Percentiles rank a stretch among this genome's conserved stretches.
Evolutionary conservation across 345 rosid species (phyloP).

Genomic region (Ricinus communis): DNA sequence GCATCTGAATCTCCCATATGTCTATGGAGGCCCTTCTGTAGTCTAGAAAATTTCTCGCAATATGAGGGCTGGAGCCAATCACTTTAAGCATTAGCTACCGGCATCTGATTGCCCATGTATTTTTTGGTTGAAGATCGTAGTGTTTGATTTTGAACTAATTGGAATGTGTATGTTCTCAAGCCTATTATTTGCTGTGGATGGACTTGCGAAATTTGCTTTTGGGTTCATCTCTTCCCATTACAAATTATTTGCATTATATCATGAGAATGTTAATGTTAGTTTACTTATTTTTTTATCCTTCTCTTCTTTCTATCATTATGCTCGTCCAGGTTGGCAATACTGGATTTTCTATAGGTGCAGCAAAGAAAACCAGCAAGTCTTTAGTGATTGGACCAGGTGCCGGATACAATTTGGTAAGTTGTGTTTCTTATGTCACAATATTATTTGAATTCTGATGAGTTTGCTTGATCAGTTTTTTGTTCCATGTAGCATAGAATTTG

Average conservation of each 20-base stretch:
- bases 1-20: not conserved
- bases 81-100: no score
- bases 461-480: no score
- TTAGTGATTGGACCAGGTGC: slow-evolving; percentile 87
- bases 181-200: not conserved
- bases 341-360: slow-evolving; percentile 76
- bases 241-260: not conserved
- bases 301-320: not conserved
- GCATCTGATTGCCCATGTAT: not conserved
- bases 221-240: not conserved
- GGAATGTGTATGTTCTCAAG: no score
- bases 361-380: slow-evolving; percentile 58
- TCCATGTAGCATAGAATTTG: no score
- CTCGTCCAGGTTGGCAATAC: slow-evolving; percentile 53
- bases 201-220: not conserved
- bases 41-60: not conserved
- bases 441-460: no score
- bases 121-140: no score
- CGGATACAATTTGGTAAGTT: slow-evolving; percentile 84
- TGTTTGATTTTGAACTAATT: no score
- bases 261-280: not conserved
- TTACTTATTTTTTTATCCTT: not conserved
- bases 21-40: not conserved
- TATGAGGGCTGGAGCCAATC: no score
- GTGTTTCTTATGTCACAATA: not conserved